A percentile compares a stretch with the other conserved stretches of the same genome.
Conservation (phyloP, 345 rosid species). For the Citrus maxima region DNA sequence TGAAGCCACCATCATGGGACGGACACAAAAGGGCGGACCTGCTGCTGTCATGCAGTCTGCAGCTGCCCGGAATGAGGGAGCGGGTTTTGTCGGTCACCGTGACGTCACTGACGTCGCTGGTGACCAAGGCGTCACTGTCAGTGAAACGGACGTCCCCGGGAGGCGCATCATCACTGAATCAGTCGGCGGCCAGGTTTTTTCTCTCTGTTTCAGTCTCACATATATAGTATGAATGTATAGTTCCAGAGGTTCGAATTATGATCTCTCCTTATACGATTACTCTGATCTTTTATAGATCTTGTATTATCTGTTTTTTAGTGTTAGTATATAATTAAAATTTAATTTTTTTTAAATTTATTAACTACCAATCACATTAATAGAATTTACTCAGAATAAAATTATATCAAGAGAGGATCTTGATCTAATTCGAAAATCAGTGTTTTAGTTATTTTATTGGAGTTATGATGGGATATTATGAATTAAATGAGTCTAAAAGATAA, state of each 20-base stretch:
- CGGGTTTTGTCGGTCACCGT: conserved; percentile 19
- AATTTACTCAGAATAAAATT: rapidly evolving
- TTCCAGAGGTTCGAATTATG: too few species aligned
- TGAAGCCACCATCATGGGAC: conserved; percentile 27
- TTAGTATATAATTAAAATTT: too few species aligned
- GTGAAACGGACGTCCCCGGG: conserved; percentile 20
- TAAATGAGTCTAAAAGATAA: too few species aligned
- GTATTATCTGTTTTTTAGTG: too few species aligned
- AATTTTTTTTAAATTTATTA: too few species aligned
- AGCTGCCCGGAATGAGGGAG: conserved; percentile 23
- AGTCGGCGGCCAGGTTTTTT: conserved; percentile 36
- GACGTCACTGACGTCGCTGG: conserved; percentile 15
- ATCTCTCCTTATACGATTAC: too few species aligned
- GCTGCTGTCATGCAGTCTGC: conserved; percentile 38
- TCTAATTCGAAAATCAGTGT: too few species aligned
- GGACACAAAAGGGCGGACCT: conserved; percentile 21
- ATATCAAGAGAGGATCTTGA: rapidly evolving
- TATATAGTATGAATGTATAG: too few species aligned
- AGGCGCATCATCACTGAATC: conserved; percentile 19
- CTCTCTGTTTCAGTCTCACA: too few species aligned
- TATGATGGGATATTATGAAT: too few species aligned
- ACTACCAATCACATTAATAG: too few species aligned
- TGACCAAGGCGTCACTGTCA: conserved; percentile 14
- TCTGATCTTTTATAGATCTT: rapidly evolving
- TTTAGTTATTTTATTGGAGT: too few species aligned